phyloP scores from a whole-genome alignment of 2,329 filamentous ascomycete genomes.

The Penicillium griseofulvum region DNA sequence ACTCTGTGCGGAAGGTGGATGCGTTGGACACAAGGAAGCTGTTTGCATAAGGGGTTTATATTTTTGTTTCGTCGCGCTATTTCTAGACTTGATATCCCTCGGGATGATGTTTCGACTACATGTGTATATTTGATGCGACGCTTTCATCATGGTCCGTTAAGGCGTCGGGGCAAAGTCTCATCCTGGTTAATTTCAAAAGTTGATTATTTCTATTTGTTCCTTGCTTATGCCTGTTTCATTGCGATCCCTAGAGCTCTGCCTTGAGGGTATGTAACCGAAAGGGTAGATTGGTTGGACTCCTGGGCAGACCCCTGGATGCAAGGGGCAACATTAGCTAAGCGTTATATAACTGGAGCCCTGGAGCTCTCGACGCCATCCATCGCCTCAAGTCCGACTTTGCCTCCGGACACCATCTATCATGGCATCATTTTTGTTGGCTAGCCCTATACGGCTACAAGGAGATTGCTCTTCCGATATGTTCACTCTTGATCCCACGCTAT shows the following conservation, averaged over 20 bases:
- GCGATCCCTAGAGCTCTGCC: not conserved
- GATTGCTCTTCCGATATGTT: not conserved
- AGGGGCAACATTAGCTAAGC: constrained; percentile 16
- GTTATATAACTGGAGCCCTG: too few species aligned
- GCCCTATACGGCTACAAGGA: constrained; percentile 20
- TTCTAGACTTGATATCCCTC: constrained; percentile 35
- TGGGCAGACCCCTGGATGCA: not conserved
- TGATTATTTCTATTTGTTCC: constrained; percentile 5
- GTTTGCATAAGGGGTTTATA: constrained; percentile 54
- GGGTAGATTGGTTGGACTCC: not conserved
- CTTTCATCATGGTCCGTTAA: constrained; percentile 32
- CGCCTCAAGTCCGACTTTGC: not conserved
- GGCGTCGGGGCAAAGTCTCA: constrained; percentile 34
- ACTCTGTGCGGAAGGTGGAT: constrained; percentile 59
- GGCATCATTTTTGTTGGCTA: constrained; percentile 17
- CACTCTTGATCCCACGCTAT: not conserved
- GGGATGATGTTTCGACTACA: constrained; percentile 26
- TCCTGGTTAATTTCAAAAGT: constrained; percentile 26
- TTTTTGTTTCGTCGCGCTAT: constrained; percentile 20
- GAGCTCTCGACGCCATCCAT: constrained; percentile 5
- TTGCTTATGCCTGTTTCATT: constrained; percentile 4
- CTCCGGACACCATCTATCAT: constrained; percentile 20
- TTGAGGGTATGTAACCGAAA: not conserved
- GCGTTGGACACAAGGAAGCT: constrained; percentile 73
- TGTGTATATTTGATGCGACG: constrained; percentile 39